Evolutionary conservation across 345 rosid species (phyloP).

Genomic region (Heritiera fomes): DNA sequence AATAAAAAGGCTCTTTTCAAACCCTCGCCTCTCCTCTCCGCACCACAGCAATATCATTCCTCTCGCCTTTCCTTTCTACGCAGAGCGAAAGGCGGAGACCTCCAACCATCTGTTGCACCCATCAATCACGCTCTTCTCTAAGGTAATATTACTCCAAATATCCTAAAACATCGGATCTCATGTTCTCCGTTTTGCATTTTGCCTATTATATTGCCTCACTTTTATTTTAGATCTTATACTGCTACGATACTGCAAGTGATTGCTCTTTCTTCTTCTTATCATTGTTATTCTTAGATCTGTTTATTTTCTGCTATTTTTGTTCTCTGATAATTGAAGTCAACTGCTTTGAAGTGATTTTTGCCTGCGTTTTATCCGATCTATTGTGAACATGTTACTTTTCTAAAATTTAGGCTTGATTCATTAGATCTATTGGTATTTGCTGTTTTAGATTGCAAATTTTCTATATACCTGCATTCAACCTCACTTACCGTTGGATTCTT

Average conservation of each 20-base stretch:
- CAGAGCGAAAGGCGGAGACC: slow-evolving; percentile 40
- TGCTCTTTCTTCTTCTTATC: no score
- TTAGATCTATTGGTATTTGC: neutral
- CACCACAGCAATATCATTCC: slow-evolving; percentile 9
- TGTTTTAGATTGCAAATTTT: neutral
- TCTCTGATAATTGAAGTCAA: no score
- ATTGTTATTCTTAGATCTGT: neutral
- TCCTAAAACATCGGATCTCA: slow-evolving; percentile 27
- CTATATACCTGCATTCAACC: neutral
- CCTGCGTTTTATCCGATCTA: neutral
- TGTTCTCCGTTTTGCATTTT: neutral
- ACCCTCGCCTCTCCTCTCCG: slow-evolving; percentile 34
- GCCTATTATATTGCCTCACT: neutral
- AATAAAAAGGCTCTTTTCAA: slow-evolving; percentile 34
- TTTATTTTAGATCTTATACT: slow-evolving; percentile 20
- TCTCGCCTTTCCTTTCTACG: slow-evolving; percentile 28
- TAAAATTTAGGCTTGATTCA: neutral
- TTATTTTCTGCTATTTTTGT: neutral
- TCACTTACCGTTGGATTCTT: neutral
- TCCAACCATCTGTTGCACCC: slow-evolving; percentile 27
- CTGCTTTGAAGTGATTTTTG: neutral
- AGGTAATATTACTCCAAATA: neutral
- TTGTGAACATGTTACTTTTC: neutral
- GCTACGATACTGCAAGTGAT: no score
- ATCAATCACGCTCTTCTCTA: slow-evolving; percentile 9